Conservation (phyloP, 179 eudicot genomes). For the Beta lomatogona region DNA sequence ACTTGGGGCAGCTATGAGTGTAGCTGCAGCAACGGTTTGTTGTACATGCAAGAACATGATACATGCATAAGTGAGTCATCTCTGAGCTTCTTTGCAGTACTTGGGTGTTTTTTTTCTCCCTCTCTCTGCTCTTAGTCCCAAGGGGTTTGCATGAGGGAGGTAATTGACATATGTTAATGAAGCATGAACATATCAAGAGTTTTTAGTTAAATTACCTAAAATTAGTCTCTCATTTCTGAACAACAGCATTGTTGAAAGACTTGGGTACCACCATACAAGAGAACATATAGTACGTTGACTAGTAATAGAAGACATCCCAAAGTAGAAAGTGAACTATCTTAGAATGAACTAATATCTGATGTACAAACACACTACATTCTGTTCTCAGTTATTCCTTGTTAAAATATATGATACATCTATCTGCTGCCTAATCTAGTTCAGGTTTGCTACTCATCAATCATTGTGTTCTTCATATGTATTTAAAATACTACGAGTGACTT, state of each 20-base stretch:
- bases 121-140: background rate
- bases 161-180: background rate
- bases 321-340: background rate
- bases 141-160: background rate
- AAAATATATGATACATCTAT: background rate
- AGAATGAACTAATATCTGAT: background rate
- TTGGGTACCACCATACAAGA: too few relatives aligned
- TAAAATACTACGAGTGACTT: background rate
- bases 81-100: background rate
- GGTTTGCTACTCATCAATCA: background rate
- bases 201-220: background rate
- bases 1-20: slow-evolving; percentile 95
- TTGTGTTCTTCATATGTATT: background rate
- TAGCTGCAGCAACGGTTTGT: slow-evolving; percentile 58
- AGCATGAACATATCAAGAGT: background rate
- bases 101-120: background rate
- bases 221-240: background rate
- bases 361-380: background rate
- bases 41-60: slow-evolving; percentile 91
- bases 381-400: background rate
- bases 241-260: too few relatives aligned
- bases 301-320: background rate
- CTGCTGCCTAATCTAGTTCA: background rate
- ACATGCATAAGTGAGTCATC: slow-evolving; percentile 73
- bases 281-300: background rate